Evolutionary conservation across 1,284 basidiomycete species (phyloP), one percentile per base, ranked within the genome.

Genomic region (Pseudozyma sp.): DNA sequence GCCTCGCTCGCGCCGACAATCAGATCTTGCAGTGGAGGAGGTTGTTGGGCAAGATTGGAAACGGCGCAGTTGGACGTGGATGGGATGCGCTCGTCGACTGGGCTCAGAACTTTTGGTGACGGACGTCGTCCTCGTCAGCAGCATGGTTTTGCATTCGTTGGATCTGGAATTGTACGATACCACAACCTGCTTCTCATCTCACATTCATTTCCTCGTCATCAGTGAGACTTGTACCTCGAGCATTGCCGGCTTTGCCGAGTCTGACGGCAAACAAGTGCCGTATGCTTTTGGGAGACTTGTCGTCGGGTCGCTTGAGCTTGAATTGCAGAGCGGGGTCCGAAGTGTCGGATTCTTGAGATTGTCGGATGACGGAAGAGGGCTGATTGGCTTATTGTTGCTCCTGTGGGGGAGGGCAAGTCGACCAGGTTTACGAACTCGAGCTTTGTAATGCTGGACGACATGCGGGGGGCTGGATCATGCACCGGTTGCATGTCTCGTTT

Each of bases 1-100:
- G 76, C 16, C 69, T 81, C 2, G 57, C 58, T 17, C 42, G 62
- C 5, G 79, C 79, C n/a, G 79, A 81, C 46, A 55, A 78, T n/a
- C 62, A 66, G 46, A 56, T 81, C 3, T 56, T 77, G 48, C 60
- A 76, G 43, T 80, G 78, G 76, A 59, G 79, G 31, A 64, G 68
- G 46, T 46, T 74, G 50, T 31, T 78, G 11, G 79, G 79, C 17
- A 66, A 53, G 43, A 47, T 81, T 4, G 79, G 78, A 13, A 72
- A 73, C 40, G 79, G 79, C 19, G 57, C 61, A 3, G 79, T 81
- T 1, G 79, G 79, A 19, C 51, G 67, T 37, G 65, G 60, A 4
- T 81, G 78, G 78, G 71, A 80, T 50, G 66, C 66, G 29, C 56
- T 71, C 17, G 72, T 79, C 7, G 78, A 81, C 16, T 74, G 73